Conservation (phyloP, 371 early-diverging fungal species). For the Rhizopus microsporus region DNA sequence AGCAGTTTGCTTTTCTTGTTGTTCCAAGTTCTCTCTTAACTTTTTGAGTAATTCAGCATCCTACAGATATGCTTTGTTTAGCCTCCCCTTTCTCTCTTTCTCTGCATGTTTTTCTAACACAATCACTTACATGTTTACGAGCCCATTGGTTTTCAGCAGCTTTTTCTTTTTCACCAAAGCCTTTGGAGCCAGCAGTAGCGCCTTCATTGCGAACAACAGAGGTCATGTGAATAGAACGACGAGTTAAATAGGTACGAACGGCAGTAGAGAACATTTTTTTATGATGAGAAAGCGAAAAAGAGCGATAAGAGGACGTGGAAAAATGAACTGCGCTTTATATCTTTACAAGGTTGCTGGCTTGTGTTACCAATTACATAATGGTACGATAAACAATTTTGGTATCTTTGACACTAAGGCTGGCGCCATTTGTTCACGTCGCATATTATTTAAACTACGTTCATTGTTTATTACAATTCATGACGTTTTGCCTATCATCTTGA, state of each 20-base stretch:
- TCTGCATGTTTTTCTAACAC: not conserved
- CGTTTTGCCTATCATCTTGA: too few species aligned
- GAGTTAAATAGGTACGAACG: conserved; percentile 8
- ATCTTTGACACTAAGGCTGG: too few species aligned
- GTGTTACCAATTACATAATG: too few species aligned
- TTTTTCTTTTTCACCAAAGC: conserved; percentile 26
- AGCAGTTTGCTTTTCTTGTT: conserved; percentile 13
- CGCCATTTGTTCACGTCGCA: too few species aligned
- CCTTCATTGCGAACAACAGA: conserved; percentile 19
- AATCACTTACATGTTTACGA: conserved; percentile 22
- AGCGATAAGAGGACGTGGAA: too few species aligned
- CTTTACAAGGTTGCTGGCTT: too few species aligned
- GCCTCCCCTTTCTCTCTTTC: not conserved
- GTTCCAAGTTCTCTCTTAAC: conserved; percentile 12
- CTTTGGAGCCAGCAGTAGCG: conserved; percentile 15
- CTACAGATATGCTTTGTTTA: conserved; percentile 2
- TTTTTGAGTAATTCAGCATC: conserved; percentile 23
- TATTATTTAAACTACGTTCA: too few species aligned
- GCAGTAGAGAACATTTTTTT: not conserved
- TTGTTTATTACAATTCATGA: too few species aligned
- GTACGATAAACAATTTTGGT: too few species aligned
- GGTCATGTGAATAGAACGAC: conserved; percentile 17
- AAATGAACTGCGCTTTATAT: too few species aligned
- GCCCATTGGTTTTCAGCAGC: conserved; percentile 32
- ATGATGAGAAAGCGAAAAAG: too few species aligned